Evolutionary conservation across 2,329 filamentous ascomycete species (phyloP), one percentile per base, ranked within the genome.

Genomic region (Periconia sp.): DNA sequence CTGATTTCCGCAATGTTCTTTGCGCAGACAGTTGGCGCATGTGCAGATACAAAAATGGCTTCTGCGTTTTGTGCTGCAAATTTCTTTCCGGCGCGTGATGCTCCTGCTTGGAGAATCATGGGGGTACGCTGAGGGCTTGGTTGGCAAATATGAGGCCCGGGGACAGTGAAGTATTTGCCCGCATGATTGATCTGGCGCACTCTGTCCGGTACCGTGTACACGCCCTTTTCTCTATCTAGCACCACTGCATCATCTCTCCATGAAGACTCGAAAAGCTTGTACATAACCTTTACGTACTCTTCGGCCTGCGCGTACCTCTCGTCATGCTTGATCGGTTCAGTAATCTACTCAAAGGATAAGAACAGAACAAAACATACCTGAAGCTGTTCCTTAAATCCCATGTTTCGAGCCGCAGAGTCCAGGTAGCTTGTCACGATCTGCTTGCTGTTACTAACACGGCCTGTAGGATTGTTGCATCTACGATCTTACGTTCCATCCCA

Each of bases 11-110:
- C 76, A 13, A 89, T 80, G 23, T 76, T 83, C 57, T 80, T 82
- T 2, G 79, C 78, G 19, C 85, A 81, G 0, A 85, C 80, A 1
- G 74, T 71, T 0, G 86, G 83, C 1, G 79, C 79, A 60, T 88
- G 85, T 0, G 83, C 83, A 0, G 81, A 84, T 1, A 87, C 79
- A 54, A 89, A 89, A 36, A 89, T 85, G 2, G 80, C 85, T 57
- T 89, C 86, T 0, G 86, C 86, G 59, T 89, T 84, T 52, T 84
- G 80, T 0, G 85, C 83, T 0, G 84, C 85, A 54, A 89, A 89
- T 0, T 70, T 66, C 63, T 85, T 87, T 2, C 85, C 86, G 0
- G 84, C 78, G 36, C 77, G 80, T 0, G 82, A 86, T 0, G 85
- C 86, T 0, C 86, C 86, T 0, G 86, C 86, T 63, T 89, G 86